Evolutionary conservation across 2,329 filamentous ascomycete species (phyloP), one percentile per base, ranked within the genome.

Genomic region (Colletotrichum scovillei): DNA sequence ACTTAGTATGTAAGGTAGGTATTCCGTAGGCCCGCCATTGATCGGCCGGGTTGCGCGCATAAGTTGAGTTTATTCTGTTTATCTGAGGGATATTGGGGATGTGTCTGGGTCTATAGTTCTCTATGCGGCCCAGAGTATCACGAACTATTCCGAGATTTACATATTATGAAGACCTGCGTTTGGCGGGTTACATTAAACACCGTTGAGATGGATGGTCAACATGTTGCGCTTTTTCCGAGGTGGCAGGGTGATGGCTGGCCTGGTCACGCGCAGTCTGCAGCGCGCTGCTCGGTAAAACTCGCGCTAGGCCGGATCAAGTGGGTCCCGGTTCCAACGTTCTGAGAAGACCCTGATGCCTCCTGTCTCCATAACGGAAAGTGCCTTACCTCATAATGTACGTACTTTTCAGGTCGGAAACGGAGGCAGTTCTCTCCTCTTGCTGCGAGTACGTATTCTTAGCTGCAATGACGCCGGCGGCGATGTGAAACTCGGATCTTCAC

Each of bases 401-500:
- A 49, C 42, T 49, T 3, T 9, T 11, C 42, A n/a, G 7, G 8
- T 49, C 32, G 32, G 19, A 16, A 19, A n/a, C 19, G 16, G 42
- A 19, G 19, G 42, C 42, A 49, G 16, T 19, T 49, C 42, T 49
- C 16, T 49, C 42, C 42, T n/a, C 63, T 24, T 56, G 38, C 38
- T 42, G 2, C 38, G 5, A 16, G 14, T 42, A 16, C 14, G 14
- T 16, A 16, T 7, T 42, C 14, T 16, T 42, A 42, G 38, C 12
- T 14, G 35, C 22, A 42, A 12, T 46, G 35, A 55, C 35, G 42
- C 26, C 57, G 64, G 55, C 26, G 60, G 42, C 28, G n/a, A 73
- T 60, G 38, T 73, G 70, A 73, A 73, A 73, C 70, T 69, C 70
- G 66, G 60, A 73, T 57, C 60, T 65, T 38, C 67, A 30, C 42